Evolutionary conservation across 805 yeast genomes (phyloP), one percentile per base, ranked within the genome.

Genomic region (Pichia rugopelliculosa): DNA sequence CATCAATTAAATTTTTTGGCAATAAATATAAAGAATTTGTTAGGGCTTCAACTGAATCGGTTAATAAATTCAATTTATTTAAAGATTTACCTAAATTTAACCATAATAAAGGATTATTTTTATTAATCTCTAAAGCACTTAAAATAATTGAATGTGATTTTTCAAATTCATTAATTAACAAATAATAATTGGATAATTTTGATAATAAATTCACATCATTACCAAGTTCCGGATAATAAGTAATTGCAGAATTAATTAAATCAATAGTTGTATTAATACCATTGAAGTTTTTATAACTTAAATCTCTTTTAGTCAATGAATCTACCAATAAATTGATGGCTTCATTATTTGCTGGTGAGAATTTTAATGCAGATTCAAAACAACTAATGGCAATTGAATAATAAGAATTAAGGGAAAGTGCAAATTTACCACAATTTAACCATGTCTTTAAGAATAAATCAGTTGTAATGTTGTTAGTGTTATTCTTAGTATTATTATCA

Each of bases 101-200:
- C 72, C 80, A 72, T 21, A 75, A 59, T 20, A 69, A 59, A 1
- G 82, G 70, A 53, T 77, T 54, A 27, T 55, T 44, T 10, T 50
- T 52, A 3, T 56, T 41, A 15, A 51, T 45, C 39, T 59, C 57
- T n/a, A 61, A 41, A 2, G 62, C 58, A 9, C 53, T 47, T 4
- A 43, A 42, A 12, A 57, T 39, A 15, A 59, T 49, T 33, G 43
- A 70, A 53, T 76, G 79, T 0, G 84, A 79, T 50, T 75, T 77
- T 38, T 76, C 80, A 40, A 65, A 67, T 48, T 75, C 68, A 33
- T 75, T 74, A 9, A 73, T 53, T 12, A 70, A 58, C 13, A 75
- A 55, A 54, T 79, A 78, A 46, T 80, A 73, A 49, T 75, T 77
- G 0, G 79, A 71, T 44, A 79, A 62, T 55, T 77, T 82, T 43